These are phyloP conservation scores for Conidiobolus incongruus DNA, from an alignment of 371 early-diverging fungal species.

Conservation along the genomic window DNA sequence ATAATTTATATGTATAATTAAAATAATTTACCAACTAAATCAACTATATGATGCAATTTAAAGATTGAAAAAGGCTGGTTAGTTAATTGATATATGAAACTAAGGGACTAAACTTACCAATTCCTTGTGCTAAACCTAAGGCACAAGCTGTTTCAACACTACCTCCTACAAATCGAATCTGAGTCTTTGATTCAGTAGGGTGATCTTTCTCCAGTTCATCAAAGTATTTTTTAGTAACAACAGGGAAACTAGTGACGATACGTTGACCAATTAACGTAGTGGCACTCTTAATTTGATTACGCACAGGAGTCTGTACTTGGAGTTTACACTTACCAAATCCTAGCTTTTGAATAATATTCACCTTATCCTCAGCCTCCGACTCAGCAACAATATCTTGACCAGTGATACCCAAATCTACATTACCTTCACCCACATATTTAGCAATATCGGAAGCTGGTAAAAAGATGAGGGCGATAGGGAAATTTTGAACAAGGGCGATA, in stretches of 20 bases:
- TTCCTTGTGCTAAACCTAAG: slow-evolving; percentile 87
- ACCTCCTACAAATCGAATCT: slow-evolving; percentile 67
- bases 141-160: slow-evolving; percentile 92
- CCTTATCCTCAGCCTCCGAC: slow-evolving; percentile 36
- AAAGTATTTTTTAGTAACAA: slow-evolving; percentile 37
- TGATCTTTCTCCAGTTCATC: slow-evolving; percentile 30
- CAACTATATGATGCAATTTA: slow-evolving; percentile 16
- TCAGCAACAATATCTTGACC: slow-evolving; percentile 87
- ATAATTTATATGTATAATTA: neutral
- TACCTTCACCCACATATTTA: slow-evolving; percentile 80
- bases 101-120: slow-evolving; percentile 48
- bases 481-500: slow-evolving; percentile 83
- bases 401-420: slow-evolving; percentile 89
- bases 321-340: slow-evolving; percentile 85
- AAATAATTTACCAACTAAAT: slow-evolving; percentile 24
- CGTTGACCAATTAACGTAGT: slow-evolving; percentile 66
- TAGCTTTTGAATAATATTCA: slow-evolving; percentile 43
- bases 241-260: slow-evolving; percentile 79
- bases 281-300: slow-evolving; percentile 6
- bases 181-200: slow-evolving; percentile 27
- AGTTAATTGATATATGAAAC: no score
- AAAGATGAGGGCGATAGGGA: slow-evolving; percentile 81
- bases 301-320: slow-evolving; percentile 51
- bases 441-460: slow-evolving; percentile 89
- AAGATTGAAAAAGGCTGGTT: no score